Percentiles rank a stretch among this genome's conserved stretches.
These are phyloP conservation scores for Penicillium sp. DNA, from an alignment of 2,329 filamentous ascomycete species.

Conservation along the genomic window DNA sequence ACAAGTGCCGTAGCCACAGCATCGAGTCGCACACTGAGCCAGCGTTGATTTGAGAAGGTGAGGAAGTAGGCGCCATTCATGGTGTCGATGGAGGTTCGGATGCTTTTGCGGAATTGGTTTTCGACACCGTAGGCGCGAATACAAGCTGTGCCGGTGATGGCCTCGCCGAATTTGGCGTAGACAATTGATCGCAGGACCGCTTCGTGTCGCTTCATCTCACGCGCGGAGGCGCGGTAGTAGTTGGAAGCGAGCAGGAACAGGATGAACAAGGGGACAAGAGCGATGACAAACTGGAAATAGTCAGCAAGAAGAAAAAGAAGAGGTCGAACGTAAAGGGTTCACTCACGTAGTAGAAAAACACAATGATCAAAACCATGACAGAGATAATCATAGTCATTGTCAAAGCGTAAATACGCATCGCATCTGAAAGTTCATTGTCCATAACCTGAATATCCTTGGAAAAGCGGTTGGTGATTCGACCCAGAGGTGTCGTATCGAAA, in stretches of 20 bases:
- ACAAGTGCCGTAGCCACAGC: conserved; percentile 81
- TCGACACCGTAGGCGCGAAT: conserved; percentile 89
- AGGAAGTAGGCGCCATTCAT: conserved; percentile 96
- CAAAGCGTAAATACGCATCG: conserved; percentile 89
- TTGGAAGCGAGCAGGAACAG: conserved; percentile 79
- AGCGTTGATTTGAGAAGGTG: conserved; percentile 93
- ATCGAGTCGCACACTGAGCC: conserved; percentile 85
- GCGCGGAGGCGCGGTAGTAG: conserved; percentile 88
- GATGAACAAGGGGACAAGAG: conserved; percentile 68
- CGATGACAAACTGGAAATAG: conserved; percentile 62
- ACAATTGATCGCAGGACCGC: conserved; percentile 83
- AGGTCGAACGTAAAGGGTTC: background rate
- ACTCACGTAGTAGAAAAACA: conserved; percentile 79
- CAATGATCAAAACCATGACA: conserved; percentile 87
- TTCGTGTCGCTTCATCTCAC: conserved; percentile 94
- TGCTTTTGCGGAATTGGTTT: conserved; percentile 68
- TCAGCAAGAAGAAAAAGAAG: background rate
- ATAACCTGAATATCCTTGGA: conserved; percentile 94
- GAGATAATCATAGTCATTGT: conserved; percentile 79
- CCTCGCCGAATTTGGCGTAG: conserved; percentile 89
- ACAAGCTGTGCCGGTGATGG: conserved; percentile 71
- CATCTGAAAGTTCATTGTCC: conserved; percentile 89
- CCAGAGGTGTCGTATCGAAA: conserved; percentile 94
- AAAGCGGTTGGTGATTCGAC: conserved; percentile 94
- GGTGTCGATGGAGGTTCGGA: conserved; percentile 75